Evolutionary conservation across 2,329 filamentous ascomycete species (phyloP).

Genomic region (Claviceps sp.): DNA sequence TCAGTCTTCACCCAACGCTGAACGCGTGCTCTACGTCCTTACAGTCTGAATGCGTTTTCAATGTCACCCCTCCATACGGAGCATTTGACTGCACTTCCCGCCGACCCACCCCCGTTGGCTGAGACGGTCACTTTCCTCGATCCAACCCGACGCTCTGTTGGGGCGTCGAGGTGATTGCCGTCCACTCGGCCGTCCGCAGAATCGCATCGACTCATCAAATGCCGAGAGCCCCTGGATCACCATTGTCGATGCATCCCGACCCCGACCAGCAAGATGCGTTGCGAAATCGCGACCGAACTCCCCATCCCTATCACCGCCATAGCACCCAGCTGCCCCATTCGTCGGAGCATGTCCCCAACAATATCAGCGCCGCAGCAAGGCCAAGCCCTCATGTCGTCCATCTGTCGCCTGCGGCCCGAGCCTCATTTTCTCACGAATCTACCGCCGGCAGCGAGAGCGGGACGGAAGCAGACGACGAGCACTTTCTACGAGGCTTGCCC

Average conservation of each 20-base stretch:
- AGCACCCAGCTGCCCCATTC: constrained; percentile 41
- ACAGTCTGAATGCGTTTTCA: background rate
- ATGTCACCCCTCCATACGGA: background rate
- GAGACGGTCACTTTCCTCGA: background rate
- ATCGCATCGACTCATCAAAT: constrained; percentile 16
- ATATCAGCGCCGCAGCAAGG: background rate
- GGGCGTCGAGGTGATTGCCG: constrained; percentile 8
- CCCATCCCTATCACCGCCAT: constrained; percentile 54
- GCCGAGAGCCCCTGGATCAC: constrained; percentile 27
- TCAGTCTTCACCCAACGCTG: too few species aligned
- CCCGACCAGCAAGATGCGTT: constrained; percentile 25
- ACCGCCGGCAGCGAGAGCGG: constrained; percentile 71
- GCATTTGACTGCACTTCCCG: background rate
- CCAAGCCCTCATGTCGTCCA: constrained; percentile 9
- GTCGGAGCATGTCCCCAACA: constrained; percentile 24
- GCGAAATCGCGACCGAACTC: constrained; percentile 44
- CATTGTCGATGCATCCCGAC: constrained; percentile 19
- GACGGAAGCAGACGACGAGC: constrained; percentile 90
- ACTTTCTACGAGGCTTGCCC: constrained; percentile 72
- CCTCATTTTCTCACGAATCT: constrained; percentile 35
- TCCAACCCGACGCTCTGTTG: background rate
- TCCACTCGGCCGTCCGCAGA: too few species aligned
- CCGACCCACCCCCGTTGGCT: background rate
- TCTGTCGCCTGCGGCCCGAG: constrained; percentile 13
- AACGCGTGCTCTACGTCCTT: too few species aligned